Base-by-base conservation (phyloP, 2,329 filamentous ascomycete genomes). In the Aspergillus pseudoviridinutans region DNA sequence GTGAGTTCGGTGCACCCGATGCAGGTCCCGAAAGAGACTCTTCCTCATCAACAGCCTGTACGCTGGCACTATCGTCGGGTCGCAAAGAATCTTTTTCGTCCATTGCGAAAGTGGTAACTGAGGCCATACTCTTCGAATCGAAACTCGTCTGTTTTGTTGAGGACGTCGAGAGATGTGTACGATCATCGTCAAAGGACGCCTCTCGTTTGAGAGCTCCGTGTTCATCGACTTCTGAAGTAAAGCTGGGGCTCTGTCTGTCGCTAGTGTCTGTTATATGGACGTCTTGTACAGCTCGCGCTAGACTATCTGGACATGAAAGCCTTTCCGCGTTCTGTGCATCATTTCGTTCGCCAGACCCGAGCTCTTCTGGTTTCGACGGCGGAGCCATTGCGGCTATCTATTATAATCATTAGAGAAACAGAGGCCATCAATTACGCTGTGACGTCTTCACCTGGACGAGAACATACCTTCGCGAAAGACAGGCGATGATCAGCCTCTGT, bases 61-160 rank as follows among this genome's bases (percentile, higher is more conserved):
- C 89, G 71, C 92, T 97, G 35, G 93, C 93, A 74, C 93, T 97
- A 71, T 97, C 93, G 75, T 97, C 93, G 8, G 93, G 93, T 12
- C 92, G 88, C 54, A 97, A 81, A 5, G 92, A 97, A 72, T 97
- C 93, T 73, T 97, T 97, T 75, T 97, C 93, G 68, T 97, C 93
- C 70, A 97, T 80, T n/a, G 91, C 92, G 76, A 96, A 97, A 0
- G 93, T 97, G 4, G 91, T 96, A 17, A 91, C 91, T 27, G 93
- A 97, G 4, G 91, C 91, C 66, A 95, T 90, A 72, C 92, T 97
- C 78, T 97, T 97, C 51, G 90, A 92, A 72, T 97, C 93, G 44
- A 96, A 81, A 70, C 92, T 97, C 38, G 91, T 89, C 53, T 91
- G 90, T 75, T 97, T 97, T 2, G 87, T 92, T 42, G 84, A 87